A percentile compares a stretch with the other conserved stretches of the same genome.
Conservation (phyloP, 1,139 yeast genomes). For the Candida freyschussii region DNA sequence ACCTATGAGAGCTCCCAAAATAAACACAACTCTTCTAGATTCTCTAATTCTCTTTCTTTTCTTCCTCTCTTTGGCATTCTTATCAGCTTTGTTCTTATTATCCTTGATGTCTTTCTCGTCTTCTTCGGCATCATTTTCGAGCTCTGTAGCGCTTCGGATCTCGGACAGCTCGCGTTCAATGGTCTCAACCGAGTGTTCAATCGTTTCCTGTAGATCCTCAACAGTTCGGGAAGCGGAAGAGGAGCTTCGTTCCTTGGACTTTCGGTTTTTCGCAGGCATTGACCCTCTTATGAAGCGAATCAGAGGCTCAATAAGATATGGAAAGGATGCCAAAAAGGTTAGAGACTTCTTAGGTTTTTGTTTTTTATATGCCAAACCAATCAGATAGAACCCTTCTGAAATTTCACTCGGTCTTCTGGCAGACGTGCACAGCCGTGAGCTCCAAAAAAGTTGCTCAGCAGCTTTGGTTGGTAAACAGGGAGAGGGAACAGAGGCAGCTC, state of each 20-base stretch:
- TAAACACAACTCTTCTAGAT: constrained; percentile 35
- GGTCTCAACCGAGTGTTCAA: constrained; percentile 7
- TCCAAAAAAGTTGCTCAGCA: too few species aligned
- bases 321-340: too few species aligned
- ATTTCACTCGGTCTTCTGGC: too few species aligned
- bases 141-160: constrained; percentile 8
- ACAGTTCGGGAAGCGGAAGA: too few species aligned
- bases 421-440: too few species aligned
- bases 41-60: constrained; percentile 25
- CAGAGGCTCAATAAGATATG: too few species aligned
- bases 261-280: constrained; percentile 1
- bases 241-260: not conserved
- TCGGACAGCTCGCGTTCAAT: constrained; percentile 8
- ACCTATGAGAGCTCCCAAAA: constrained; percentile 68
- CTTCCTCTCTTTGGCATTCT: not conserved
- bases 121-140: constrained; percentile 1
- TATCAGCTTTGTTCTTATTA: not conserved
- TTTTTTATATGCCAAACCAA: too few species aligned
- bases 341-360: too few species aligned
- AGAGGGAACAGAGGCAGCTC: too few species aligned
- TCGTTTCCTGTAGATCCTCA: not conserved
- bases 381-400: too few species aligned
- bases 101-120: constrained; percentile 1
- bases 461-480: too few species aligned
- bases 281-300: too few species aligned